These are phyloP conservation scores for Rhodotorula paludigena DNA, from an alignment of 768 basidiomycete species.

Conservation along the genomic window DNA sequence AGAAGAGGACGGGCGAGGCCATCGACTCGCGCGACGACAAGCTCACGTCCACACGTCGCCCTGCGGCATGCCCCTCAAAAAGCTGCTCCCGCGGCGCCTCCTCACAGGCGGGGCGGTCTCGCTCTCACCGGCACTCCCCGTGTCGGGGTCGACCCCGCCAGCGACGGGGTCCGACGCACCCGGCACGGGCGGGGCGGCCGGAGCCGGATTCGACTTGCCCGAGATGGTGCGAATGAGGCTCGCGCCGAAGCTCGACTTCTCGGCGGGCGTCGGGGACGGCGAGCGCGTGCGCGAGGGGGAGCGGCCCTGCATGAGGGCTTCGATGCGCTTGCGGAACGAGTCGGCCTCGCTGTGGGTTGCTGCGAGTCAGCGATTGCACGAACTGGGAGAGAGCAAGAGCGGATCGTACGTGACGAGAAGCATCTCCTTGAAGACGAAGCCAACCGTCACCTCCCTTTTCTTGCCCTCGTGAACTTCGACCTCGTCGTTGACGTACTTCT, in stretches of 20 bases:
- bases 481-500: neutral
- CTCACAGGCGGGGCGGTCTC: neutral
- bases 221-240: conserved; percentile 16
- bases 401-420: conserved; percentile 11
- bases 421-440: conserved; percentile 14
- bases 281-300: no score
- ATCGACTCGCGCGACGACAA: no score
- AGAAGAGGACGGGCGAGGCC: no score
- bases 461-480: neutral
- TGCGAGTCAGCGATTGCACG: neutral
- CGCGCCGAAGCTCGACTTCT: neutral
- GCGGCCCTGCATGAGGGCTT: neutral
- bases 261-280: neutral
- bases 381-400: neutral
- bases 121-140: neutral
- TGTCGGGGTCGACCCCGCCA: neutral
- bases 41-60: neutral
- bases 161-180: neutral
- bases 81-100: neutral
- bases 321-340: conserved; percentile 2
- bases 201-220: neutral
- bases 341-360: conserved; percentile 8
- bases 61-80: neutral
- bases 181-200: neutral
- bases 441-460: conserved; percentile 17